Percentiles rank a stretch among this genome's conserved stretches.
These are phyloP conservation scores for Camellia sinensis DNA, from an alignment of 148 eudicot genomes.

Conservation along the genomic window DNA sequence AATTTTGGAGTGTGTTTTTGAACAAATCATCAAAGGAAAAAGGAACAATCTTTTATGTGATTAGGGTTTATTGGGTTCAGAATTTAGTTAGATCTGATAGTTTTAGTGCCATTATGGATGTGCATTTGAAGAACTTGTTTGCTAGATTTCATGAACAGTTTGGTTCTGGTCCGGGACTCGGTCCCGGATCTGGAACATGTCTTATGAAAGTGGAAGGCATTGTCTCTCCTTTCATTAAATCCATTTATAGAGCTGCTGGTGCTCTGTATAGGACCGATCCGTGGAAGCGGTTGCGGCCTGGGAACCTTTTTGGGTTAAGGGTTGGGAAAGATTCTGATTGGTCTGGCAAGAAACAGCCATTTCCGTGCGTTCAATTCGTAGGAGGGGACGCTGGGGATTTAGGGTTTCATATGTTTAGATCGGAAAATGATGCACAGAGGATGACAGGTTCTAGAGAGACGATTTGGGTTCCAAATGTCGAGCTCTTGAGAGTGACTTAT, in stretches of 20 bases:
- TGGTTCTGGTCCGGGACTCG: constrained; percentile 65
- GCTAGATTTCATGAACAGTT: constrained; percentile 60
- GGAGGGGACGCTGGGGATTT: constrained; percentile 71
- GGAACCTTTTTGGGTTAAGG: constrained; percentile 46
- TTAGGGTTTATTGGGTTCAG: constrained; percentile 8
- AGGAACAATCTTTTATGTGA: not conserved
- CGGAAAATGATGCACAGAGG: constrained; percentile 48
- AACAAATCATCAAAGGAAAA: not conserved
- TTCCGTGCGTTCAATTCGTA: constrained; percentile 54
- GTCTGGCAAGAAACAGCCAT: constrained; percentile 52
- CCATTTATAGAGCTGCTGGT: constrained; percentile 53
- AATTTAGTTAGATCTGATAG: constrained; percentile 6
- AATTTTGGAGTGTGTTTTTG: not conserved
- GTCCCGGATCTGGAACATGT: constrained; percentile 59
- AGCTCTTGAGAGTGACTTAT: constrained; percentile 60
- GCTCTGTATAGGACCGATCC: constrained; percentile 60
- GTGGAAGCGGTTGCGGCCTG: constrained; percentile 57
- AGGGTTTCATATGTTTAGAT: constrained; percentile 51
- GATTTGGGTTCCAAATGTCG: constrained; percentile 43
- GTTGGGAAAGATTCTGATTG: constrained; percentile 65
- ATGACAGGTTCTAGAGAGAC: constrained; percentile 51
- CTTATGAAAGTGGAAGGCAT: constrained; percentile 50
- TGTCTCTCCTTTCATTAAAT: constrained; percentile 40
- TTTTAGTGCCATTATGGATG: constrained; percentile 34
- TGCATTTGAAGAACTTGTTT: constrained; percentile 56